Base-by-base conservation (phyloP, 2,329 filamentous ascomycete genomes). In the Trichoderma koningiopsis region DNA sequence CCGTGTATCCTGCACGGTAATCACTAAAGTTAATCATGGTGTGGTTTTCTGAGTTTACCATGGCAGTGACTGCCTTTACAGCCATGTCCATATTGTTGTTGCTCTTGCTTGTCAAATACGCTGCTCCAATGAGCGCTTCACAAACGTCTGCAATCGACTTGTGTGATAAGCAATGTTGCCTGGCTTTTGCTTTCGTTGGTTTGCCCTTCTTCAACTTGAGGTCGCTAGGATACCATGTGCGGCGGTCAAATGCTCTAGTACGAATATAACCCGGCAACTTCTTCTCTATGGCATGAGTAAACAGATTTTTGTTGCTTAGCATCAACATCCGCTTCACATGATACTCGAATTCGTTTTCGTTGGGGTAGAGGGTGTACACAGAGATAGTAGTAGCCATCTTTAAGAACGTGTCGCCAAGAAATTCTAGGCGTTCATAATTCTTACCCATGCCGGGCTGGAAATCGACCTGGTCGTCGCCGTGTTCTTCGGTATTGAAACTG, bases 311-410 rank as follows among this genome's bases (percentile, higher is more conserved):
- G 79, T 99, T 99, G 85, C 93, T 97, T 19, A 98, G 86, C 74
- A 98, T 86, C 24, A 91, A 77, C 95, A 98, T 98, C 19, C 96
- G 90, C 73, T 93, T 90, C 8, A 97, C 92, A 75, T 99, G 96
- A 74, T 92, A 96, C 68, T 92, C 89, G 60, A 90, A 96, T 76
- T 99, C 96, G 72, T 93, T 89, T 71, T 91, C 88, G 59, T 92
- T 87, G 0, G 93, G 93, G 24, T 92, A 89, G 33, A 89, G 85
- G 0, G 91, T 91, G 76, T 92, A 98, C 0, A 97, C 84, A 0
- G 94, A 90, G 65, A 99, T 94, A 0, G 94, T 95, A 0, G 95
- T 97, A 13, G 92, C 93, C 90, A 97, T 95, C 80, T 99, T 99
- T 70, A 99, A 84, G 75, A 97, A 97, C 40, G 91, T 92, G 77